phyloP scores from a whole-genome alignment of 306 rosid genomes.

The Crataegus laevigata region DNA sequence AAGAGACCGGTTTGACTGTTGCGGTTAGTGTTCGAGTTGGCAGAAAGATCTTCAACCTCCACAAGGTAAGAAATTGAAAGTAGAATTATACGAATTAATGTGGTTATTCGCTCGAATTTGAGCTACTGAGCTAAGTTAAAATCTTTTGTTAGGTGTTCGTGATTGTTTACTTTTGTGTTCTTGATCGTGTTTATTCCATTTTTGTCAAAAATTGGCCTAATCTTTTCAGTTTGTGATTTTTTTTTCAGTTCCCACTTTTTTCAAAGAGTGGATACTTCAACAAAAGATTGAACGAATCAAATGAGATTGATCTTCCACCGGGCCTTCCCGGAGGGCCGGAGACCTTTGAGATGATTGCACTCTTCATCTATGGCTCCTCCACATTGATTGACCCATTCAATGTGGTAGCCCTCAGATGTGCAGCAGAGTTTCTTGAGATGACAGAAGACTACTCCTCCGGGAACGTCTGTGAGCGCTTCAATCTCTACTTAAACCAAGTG shows the following conservation, averaged over 20 bases:
- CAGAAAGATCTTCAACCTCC: slow-evolving; percentile 55
- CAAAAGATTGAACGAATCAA: slow-evolving; percentile 38
- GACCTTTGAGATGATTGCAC: slow-evolving; percentile 67
- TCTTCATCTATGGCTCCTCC: slow-evolving; percentile 67
- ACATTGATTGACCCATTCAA: slow-evolving; percentile 75
- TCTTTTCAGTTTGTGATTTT: neutral
- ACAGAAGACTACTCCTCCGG: slow-evolving; percentile 55
- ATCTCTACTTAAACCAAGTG: slow-evolving; percentile 76
- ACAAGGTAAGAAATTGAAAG: slow-evolving; percentile 40
- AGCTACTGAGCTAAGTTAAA: neutral
- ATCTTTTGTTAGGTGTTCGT: neutral
- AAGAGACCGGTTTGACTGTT: slow-evolving; percentile 82
- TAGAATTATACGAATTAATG: neutral
- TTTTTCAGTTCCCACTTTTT: slow-evolving; percentile 53
- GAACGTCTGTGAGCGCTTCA: slow-evolving; percentile 65
- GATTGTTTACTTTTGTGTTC: neutral
- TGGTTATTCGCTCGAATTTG: neutral
- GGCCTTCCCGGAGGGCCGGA: slow-evolving; percentile 83
- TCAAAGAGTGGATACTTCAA: slow-evolving; percentile 86
- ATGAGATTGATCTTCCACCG: slow-evolving; percentile 60
- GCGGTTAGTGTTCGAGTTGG: slow-evolving; percentile 49
- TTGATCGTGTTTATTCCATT: neutral
- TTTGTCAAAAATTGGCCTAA: neutral
- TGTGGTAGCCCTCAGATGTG: slow-evolving; percentile 69
- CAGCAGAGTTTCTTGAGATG: slow-evolving; percentile 83